phyloP scores from a whole-genome alignment of 306 rosid genomes.

The Trifolium fragiferum region DNA sequence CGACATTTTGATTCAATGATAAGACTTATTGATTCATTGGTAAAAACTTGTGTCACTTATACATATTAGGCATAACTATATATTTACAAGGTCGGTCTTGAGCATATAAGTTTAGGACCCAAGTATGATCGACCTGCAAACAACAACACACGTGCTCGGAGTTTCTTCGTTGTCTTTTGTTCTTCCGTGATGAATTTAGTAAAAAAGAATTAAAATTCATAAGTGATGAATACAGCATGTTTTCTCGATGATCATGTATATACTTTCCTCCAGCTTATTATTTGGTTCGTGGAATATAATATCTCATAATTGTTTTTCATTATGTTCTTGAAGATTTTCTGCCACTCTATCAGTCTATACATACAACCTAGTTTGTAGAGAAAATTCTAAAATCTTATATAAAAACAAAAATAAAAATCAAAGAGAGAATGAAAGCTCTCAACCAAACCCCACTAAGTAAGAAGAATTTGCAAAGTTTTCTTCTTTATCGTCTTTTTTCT shows the following conservation, averaged over 20 bases:
- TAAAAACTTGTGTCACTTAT: too few relatives aligned
- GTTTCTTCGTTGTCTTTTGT: too few relatives aligned
- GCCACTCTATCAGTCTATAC: conserved; percentile 38
- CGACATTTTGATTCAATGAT: too few relatives aligned
- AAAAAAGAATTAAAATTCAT: too few relatives aligned
- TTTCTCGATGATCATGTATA: conserved; percentile 27
- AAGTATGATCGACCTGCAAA: too few relatives aligned
- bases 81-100: too few relatives aligned
- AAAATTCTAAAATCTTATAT: conserved; percentile 54
- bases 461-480: conserved; percentile 58
- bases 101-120: too few relatives aligned
- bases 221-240: conserved; percentile 17
- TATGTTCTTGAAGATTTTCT: conserved; percentile 54
- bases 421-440: conserved; percentile 54
- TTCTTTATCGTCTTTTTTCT: conserved; percentile 51
- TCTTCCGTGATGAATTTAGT: too few relatives aligned
- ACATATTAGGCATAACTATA: too few relatives aligned
- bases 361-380: conserved; percentile 54
- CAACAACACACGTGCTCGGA: too few relatives aligned
- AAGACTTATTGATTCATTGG: too few relatives aligned
- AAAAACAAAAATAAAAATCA: conserved; percentile 26
- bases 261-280: conserved; percentile 55
- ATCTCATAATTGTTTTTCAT: conserved; percentile 52
- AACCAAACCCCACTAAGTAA: conserved; percentile 63
- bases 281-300: conserved; percentile 49